Evolutionary conservation across 2,329 filamentous ascomycete genomes (phyloP).

Genomic region (Arthrinium puccinioides): DNA sequence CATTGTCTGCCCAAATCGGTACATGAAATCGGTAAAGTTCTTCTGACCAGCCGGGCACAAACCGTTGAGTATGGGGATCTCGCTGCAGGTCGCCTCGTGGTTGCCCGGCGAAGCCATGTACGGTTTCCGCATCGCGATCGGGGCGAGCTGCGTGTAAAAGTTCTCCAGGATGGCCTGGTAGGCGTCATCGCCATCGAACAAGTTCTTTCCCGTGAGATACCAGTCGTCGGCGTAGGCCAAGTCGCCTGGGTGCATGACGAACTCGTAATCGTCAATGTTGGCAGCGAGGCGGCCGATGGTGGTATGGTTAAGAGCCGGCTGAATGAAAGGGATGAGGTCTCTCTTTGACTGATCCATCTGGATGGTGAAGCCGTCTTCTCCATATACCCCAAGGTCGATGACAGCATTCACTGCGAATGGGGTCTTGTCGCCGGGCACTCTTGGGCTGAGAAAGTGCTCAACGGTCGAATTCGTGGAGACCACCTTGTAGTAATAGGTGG

Average conservation of each 20-base stretch:
- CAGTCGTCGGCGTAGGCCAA: slow-evolving; percentile 54
- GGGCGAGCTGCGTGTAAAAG: slow-evolving; percentile 48
- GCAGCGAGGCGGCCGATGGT: slow-evolving; percentile 47
- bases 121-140: slow-evolving; percentile 43
- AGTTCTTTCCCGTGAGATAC: slow-evolving; percentile 36
- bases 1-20: slow-evolving; percentile 45
- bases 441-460: slow-evolving; percentile 46
- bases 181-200: slow-evolving; percentile 39
- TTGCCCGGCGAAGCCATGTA: slow-evolving; percentile 54
- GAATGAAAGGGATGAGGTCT: slow-evolving; percentile 38
- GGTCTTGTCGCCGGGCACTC: slow-evolving; percentile 44
- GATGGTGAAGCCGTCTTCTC: slow-evolving; percentile 44
- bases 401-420: slow-evolving; percentile 45
- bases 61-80: slow-evolving; percentile 27
- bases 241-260: slow-evolving; percentile 47
- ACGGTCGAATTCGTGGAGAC: slow-evolving; percentile 46
- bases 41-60: slow-evolving; percentile 44
- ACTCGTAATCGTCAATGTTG: slow-evolving; percentile 47
- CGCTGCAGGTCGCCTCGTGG: slow-evolving; percentile 48
- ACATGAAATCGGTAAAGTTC: slow-evolving; percentile 55
- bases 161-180: slow-evolving; percentile 49
- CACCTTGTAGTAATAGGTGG: slow-evolving; percentile 55
- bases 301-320: slow-evolving; percentile 48
- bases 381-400: slow-evolving; percentile 49
- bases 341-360: slow-evolving; percentile 34